These are phyloP conservation scores for Colletotrichum paranaense DNA, from an alignment of 2,329 filamentous ascomycete species.

Conservation along the genomic window DNA sequence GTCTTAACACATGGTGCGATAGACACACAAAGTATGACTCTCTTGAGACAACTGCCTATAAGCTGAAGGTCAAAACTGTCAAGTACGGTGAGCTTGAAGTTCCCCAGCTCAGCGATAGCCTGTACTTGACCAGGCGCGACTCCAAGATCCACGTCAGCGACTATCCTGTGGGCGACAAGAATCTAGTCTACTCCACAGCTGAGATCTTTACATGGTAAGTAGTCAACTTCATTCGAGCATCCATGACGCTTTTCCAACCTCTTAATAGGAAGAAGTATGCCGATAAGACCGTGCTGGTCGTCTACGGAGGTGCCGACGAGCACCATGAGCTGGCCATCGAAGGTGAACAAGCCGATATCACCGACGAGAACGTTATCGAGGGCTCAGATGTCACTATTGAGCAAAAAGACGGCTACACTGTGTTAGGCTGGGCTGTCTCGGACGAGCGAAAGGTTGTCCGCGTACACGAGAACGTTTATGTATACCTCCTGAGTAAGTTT, in stretches of 20 bases:
- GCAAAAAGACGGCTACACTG: constrained; percentile 27
- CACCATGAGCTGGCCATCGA: constrained; percentile 67
- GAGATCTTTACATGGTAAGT: constrained; percentile 69
- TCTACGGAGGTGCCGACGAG: constrained; percentile 71
- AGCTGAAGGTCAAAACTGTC: constrained; percentile 66
- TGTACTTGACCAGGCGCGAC: constrained; percentile 69
- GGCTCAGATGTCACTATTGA: constrained; percentile 27
- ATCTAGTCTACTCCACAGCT: constrained; percentile 73
- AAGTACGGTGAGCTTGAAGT: constrained; percentile 61
- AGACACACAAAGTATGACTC: constrained; percentile 72
- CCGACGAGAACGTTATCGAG: constrained; percentile 25
- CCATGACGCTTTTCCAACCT: not conserved
- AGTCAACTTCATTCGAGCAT: accelerated
- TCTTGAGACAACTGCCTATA: constrained; percentile 66
- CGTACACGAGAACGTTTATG: constrained; percentile 23
- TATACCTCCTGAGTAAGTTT: constrained; percentile 44
- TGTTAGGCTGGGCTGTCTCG: constrained; percentile 34
- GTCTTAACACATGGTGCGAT: constrained; percentile 39
- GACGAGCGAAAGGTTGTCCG: constrained; percentile 34
- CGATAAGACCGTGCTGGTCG: constrained; percentile 65
- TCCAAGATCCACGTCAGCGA: constrained; percentile 73
- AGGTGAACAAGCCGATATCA: constrained; percentile 5
- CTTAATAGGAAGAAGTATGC: constrained; percentile 63
- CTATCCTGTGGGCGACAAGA: constrained; percentile 67
- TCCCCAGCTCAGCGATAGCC: constrained; percentile 63